phyloP scores from a whole-genome alignment of 2,329 filamentous ascomycete species.

The Colletotrichum ledebouriae region DNA sequence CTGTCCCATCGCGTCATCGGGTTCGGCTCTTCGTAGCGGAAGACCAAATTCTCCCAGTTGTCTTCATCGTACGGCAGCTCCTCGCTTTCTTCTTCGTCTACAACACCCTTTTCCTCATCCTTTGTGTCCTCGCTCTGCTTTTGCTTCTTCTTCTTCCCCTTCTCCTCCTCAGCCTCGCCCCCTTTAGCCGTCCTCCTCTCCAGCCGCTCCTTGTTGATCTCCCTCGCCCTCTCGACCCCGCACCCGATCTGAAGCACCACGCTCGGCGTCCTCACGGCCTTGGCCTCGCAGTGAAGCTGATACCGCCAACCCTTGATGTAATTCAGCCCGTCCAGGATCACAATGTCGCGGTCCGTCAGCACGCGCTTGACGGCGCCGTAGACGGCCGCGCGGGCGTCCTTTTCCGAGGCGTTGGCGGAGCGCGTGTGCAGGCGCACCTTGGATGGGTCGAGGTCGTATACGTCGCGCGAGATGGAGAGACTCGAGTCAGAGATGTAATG shows the following conservation, averaged over 20 bases:
- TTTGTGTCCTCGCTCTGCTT: slow-evolving; percentile 53
- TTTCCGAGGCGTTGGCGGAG: slow-evolving; percentile 81
- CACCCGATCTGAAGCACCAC: slow-evolving; percentile 79
- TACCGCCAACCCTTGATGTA: slow-evolving; percentile 94
- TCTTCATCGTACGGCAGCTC: slow-evolving; percentile 64
- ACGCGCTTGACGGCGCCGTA: slow-evolving; percentile 84
- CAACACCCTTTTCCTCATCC: slow-evolving; percentile 44
- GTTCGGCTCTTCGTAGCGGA: slow-evolving; percentile 88
- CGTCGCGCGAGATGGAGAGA: slow-evolving; percentile 76
- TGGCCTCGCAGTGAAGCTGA: slow-evolving; percentile 87
- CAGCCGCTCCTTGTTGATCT: slow-evolving; percentile 73
- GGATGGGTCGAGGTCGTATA: slow-evolving; percentile 74
- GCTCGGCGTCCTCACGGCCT: slow-evolving; percentile 80
- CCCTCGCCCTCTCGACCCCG: slow-evolving; percentile 62
- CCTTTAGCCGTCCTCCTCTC: slow-evolving; percentile 44
- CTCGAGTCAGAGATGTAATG: slow-evolving; percentile 81
- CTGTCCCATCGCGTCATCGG: slow-evolving; percentile 88
- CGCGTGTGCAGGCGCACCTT: slow-evolving; percentile 70
- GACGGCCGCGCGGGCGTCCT: slow-evolving; percentile 82
- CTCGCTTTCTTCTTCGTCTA: slow-evolving; percentile 37
- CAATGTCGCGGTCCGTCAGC: slow-evolving; percentile 79
- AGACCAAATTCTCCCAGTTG: slow-evolving; percentile 84
- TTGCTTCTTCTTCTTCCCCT: slow-evolving; percentile 2
- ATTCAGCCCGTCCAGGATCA: slow-evolving; percentile 84
- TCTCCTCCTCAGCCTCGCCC: neutral